Evolutionary conservation across 202 grass and related monocot genomes (phyloP), one percentile per base, ranked within the genome.

Genomic region (Setaria italica): DNA sequence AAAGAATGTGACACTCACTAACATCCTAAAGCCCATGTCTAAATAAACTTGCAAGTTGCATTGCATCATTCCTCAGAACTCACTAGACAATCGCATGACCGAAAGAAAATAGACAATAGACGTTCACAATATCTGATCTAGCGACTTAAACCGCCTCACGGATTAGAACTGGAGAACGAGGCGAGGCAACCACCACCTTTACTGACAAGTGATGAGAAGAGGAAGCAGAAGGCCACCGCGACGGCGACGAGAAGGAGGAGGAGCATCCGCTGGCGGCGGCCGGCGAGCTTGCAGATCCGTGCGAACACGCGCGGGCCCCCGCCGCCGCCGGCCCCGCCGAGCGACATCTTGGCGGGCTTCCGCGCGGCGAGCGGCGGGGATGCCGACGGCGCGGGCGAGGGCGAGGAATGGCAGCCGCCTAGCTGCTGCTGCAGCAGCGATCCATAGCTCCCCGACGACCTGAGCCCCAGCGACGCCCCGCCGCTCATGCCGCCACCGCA

Each of bases 391-490:
- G 42, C 10, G 19, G 67, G 60, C 43, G 59, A 16, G 12, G 41
- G 75, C 14, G 80, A 79, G 56, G 58, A 60, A 33, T 88, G 89
- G 66, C 89, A 83, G 65, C 70, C 70, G 77, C 76, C 76, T 33
- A 79, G 19, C 72, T 84, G 87, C 83, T 92, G 93, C 79, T 57
- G 79, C 90, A 87, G 80, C 90, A 95, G 77, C 82, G 93, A 92
- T 82, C 93, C 93, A 87, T 95, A 92, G 90, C 93, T 95, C 83
- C 87, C 90, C 34, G 90, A 91, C 49, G 93, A 72, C 89, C 93
- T 92, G 79, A 95, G 80, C 77, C 93, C 93, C 86, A 95, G 87
- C 85, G 93, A 95, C 84, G 85, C 84, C 60, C 59, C 93, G 68
- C 88, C 76, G 91, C 63, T 95, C 93, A 95, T 95, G 71, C 84